Conservation (phyloP, 164 flowering plant species). For the Chimonanthus salicifolius region DNA sequence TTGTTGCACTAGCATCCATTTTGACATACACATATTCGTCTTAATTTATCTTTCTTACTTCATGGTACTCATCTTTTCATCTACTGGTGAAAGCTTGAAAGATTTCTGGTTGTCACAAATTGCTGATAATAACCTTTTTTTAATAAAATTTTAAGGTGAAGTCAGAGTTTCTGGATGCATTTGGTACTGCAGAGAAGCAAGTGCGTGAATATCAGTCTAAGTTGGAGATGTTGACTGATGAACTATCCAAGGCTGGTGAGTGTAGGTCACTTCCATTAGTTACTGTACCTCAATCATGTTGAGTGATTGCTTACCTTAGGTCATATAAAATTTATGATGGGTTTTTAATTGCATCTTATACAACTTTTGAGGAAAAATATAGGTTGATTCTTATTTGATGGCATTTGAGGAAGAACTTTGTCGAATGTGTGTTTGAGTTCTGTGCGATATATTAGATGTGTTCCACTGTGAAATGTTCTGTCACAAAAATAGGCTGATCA, state of each 20-base stretch:
- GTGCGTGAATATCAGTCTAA: slow-evolving; percentile 49
- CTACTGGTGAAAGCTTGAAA: too few relatives aligned
- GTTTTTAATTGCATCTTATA: too few relatives aligned
- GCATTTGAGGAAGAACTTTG: neutral
- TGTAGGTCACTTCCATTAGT: neutral
- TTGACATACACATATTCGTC: too few relatives aligned
- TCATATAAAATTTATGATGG: neutral
- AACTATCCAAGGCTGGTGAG: slow-evolving; percentile 57
- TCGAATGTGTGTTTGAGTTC: neutral
- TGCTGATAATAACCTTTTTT: neutral
- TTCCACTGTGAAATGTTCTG: neutral
- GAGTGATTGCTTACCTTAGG: neutral
- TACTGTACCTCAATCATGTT: neutral
- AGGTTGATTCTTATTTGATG: neutral
- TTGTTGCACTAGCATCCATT: too few relatives aligned
- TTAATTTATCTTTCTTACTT: too few relatives aligned
- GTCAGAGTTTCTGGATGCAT: slow-evolving; percentile 78
- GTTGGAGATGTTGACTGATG: slow-evolving; percentile 40
- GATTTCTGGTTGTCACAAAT: too few relatives aligned
- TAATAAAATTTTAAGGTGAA: slow-evolving; percentile 48
- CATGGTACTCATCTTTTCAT: too few relatives aligned
- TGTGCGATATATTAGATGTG: too few relatives aligned
- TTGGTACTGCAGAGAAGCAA: slow-evolving; percentile 69
- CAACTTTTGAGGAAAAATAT: neutral
- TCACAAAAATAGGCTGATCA: neutral